Base-by-base conservation (phyloP, 371 early-diverging fungal genomes). In the Haplosporangium sp. region DNA sequence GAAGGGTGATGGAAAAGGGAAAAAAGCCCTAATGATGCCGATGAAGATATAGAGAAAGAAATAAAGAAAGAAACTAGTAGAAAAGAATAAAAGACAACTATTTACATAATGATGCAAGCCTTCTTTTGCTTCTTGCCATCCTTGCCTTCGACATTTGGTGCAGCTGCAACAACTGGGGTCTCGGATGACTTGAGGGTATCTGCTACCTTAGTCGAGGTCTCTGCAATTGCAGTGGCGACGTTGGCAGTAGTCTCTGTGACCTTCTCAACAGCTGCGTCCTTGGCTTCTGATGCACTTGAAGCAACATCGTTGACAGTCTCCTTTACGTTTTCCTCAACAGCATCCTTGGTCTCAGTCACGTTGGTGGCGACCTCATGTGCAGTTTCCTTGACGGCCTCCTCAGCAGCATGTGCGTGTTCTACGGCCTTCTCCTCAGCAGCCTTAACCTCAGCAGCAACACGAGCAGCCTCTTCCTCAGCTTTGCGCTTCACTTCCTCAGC, bases 341-440 rank as follows among this genome's bases (percentile, higher is more conserved):
- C 86, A 71, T 37, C 27, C 27, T 27, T 27, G 27, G 27, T 27
- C 27, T 27, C 27, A 27, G 27, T 27, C 27, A 27, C 27, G 27
- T 82, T 75, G 20, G 71, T 71, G 56, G 70, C 84, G 82, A 66
- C 85, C 74, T 38, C 44, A 11, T 11, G 44, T 8, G 44, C 44
- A 42, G 44, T 11, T 11, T 42, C 44, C 47, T 47, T 15, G 15
- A 47, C 83, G 38, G 79, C 84, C 65, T 86, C 82, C 35, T 79
- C 65, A 19, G 70, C 69, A 34, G 83, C 70, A 57, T 68, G 69
- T 85, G 87, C 84, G 61, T 87, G 86, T 50, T 75, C 65, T 45
- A 87, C 88, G 48, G 85, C 20, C 85, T 89, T 85, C 63, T 87
- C 87, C 45, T 75, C 65, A 48, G 88, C 88, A 52, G 81, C 81